Evolutionary conservation across 2,329 filamentous ascomycete species (phyloP).

Genomic region (Hypoxylon sp.): DNA sequence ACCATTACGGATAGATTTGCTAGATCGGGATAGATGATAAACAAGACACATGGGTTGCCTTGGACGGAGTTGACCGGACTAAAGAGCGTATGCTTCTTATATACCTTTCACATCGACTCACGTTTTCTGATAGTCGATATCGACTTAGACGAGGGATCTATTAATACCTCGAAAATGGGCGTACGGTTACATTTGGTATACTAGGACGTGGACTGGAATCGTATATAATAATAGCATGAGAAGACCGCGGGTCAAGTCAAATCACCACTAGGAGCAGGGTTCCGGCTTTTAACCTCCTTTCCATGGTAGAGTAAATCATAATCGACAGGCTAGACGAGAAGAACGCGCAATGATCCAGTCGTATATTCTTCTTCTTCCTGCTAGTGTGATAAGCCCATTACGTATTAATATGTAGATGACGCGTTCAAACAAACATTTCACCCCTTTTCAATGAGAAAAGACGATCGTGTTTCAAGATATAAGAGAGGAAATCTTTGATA

Average conservation of each 20-base stretch:
- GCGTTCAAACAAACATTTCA: background rate
- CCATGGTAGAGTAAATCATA: background rate
- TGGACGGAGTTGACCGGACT: constrained; percentile 26
- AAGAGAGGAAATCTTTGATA: too few relatives aligned
- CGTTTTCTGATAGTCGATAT: background rate
- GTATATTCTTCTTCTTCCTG: background rate
- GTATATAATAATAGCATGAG: background rate
- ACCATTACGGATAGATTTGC: constrained; percentile 19
- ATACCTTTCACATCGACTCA: constrained; percentile 1
- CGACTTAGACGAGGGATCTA: background rate
- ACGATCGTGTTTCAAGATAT: too few relatives aligned
- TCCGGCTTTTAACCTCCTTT: background rate
- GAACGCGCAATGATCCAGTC: background rate
- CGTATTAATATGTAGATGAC: background rate
- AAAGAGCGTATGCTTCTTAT: constrained; percentile 3
- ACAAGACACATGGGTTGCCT: constrained; percentile 1
- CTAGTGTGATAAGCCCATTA: background rate
- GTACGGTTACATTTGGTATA: background rate
- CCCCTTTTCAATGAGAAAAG: background rate
- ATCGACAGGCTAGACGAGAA: background rate
- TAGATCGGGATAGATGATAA: constrained; percentile 30
- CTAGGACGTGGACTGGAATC: background rate
- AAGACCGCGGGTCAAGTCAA: background rate
- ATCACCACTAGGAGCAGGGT: background rate
- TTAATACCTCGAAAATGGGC: background rate